These are phyloP conservation scores for Colletotrichum gloeosporioides DNA, from an alignment of 2,329 filamentous ascomycete genomes.

Conservation along the genomic window DNA sequence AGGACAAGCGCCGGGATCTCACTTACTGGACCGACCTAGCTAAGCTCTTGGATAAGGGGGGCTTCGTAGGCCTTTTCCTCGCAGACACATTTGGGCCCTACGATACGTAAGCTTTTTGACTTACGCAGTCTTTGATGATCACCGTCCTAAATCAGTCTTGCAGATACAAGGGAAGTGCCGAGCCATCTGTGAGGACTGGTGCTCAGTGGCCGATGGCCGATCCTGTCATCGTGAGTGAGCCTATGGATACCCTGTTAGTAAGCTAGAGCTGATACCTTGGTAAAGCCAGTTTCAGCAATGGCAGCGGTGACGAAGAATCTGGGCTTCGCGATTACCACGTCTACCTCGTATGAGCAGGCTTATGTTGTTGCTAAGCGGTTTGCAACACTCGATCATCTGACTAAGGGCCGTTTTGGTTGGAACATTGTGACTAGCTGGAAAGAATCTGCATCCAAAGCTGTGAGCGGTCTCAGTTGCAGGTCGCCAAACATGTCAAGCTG, in stretches of 20 bases:
- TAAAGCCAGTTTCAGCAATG: constrained; percentile 51
- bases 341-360: constrained; percentile 66
- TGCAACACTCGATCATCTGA: constrained; percentile 67
- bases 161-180: constrained; percentile 53
- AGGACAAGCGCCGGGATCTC: constrained; percentile 6
- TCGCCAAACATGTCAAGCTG: neutral
- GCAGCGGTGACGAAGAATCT: constrained; percentile 70
- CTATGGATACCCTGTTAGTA: neutral
- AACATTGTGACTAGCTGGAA: constrained; percentile 68
- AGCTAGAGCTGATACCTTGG: neutral
- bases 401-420: constrained; percentile 65
- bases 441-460: constrained; percentile 65
- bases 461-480: neutral
- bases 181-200: constrained; percentile 58
- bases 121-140: neutral
- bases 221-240: constrained; percentile 57
- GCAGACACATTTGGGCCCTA: constrained; percentile 62
- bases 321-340: constrained; percentile 66
- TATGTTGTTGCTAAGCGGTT: constrained; percentile 68
- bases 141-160: neutral
- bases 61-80: constrained; percentile 69
- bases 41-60: constrained; percentile 64
- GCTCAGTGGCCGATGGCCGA: constrained; percentile 71
- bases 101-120: constrained; percentile 55
- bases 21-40: constrained; percentile 68